Evolutionary conservation across 2,329 filamentous ascomycete genomes (phyloP), one percentile per base, ranked within the genome.

Genomic region (Fusarium sp.): DNA sequence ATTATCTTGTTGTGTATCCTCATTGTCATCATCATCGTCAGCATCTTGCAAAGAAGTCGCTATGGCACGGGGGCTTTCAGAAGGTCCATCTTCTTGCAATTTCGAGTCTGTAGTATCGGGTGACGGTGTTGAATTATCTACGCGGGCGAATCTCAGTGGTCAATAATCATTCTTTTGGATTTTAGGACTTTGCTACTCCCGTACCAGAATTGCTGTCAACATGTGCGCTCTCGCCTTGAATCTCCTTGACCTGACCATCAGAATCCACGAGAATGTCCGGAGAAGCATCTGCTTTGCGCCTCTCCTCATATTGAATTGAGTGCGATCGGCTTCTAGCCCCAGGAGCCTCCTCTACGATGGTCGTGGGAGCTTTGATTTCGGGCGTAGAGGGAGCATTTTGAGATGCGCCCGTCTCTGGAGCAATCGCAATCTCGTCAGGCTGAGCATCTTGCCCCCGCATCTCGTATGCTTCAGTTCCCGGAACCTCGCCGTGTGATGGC

Each of bases 351-450:
- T 89, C 87, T 44, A 90, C 82, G 33, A 89, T 83, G 6, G 88
- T 90, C 72, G 82, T 85, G 16, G 88, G 88, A 59, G 88, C 58
- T 23, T 72, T 84, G 15, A 74, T 60, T 23, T 63, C 67, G 21
- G 65, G 49, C 8, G 69, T 72, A 16, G 73, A 75, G 19, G 78
- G 61, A 18, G 78, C 73, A 23, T 75, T 62, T 12, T 78, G 62
- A n/a, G 75, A 52, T 32, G 67, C 38, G 23, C 78, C 67, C 23
- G 77, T 72, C 35, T 81, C 75, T 23, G 79, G 65, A 21, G 86
- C 78, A 60, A 89, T 81, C 60, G 88, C 87, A 76, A 91, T 88
- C 81, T 91, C 87, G 74, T 92, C 89, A 21, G 90, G 89, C 53
- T 85, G 82, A 19, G 89, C 89, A 79, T 92, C 89, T 35, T 85